phyloP scores from a whole-genome alignment of 2,329 filamentous ascomycete genomes.

The Fusarium sp. region DNA sequence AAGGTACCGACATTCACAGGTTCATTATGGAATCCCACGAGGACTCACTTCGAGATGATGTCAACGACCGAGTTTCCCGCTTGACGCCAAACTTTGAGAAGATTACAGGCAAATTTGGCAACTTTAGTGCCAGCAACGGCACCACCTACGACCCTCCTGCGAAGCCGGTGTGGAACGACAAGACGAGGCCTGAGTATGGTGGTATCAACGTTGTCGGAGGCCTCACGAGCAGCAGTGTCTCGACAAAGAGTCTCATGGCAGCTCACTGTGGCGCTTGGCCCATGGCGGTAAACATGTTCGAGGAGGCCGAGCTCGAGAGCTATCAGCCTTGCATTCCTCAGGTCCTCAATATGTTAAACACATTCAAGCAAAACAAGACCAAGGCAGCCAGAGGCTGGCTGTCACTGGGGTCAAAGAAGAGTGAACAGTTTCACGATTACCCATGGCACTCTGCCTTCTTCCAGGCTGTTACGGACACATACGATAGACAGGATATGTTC shows the following conservation, averaged over 20 bases:
- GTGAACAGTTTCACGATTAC: constrained; percentile 40
- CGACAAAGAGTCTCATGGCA: constrained; percentile 56
- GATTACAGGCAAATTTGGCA: constrained; percentile 37
- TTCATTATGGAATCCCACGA: constrained; percentile 48
- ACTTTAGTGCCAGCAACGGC: constrained; percentile 35
- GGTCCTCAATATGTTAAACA: constrained; percentile 50
- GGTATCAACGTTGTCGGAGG: constrained; percentile 55
- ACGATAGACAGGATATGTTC: constrained; percentile 49
- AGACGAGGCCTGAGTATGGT: constrained; percentile 44
- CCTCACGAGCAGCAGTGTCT: constrained; percentile 56
- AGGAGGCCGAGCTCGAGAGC: constrained; percentile 54
- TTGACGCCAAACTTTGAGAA: constrained; percentile 44
- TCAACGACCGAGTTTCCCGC: constrained; percentile 42
- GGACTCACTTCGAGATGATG: constrained; percentile 46
- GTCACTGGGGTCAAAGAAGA: neutral
- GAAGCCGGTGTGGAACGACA: constrained; percentile 40
- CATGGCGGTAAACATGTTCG: constrained; percentile 56
- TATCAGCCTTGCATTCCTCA: constrained; percentile 60
- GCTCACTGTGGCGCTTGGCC: constrained; percentile 57
- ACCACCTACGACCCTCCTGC: constrained; percentile 39
- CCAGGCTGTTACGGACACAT: constrained; percentile 49
- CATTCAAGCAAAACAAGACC: constrained; percentile 30
- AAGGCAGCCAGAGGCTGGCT: constrained; percentile 14
- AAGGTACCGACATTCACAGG: constrained; percentile 52
- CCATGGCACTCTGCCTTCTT: constrained; percentile 49